phyloP scores from a whole-genome alignment of 805 yeast genomes.

The Debaryomyces maramus region DNA sequence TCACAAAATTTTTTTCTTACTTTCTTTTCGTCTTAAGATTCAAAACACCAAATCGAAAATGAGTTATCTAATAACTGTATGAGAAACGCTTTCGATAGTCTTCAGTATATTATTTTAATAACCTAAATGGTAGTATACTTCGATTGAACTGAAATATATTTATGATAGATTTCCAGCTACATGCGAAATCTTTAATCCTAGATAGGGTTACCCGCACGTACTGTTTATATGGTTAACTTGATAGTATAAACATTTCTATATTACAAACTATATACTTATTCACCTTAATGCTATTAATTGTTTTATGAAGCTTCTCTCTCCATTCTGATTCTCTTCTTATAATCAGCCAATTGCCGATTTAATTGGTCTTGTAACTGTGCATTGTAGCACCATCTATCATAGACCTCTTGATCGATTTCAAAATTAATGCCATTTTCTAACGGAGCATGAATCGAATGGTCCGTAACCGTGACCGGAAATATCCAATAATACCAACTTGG shows the following conservation, averaged over 20 bases:
- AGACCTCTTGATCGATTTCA: conserved; percentile 44
- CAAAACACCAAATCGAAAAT: too few relatives aligned
- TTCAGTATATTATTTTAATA: too few relatives aligned
- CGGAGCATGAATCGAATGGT: conserved; percentile 15
- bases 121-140: too few relatives aligned
- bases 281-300: not conserved
- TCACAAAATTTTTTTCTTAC: too few relatives aligned
- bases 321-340: conserved; percentile 15
- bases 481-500: conserved; percentile 62
- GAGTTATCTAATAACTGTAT: too few relatives aligned
- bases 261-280: not conserved
- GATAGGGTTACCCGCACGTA: conserved; percentile 5
- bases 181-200: not conserved
- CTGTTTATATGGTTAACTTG: not conserved
- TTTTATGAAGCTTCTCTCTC: conserved; percentile 9
- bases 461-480: conserved; percentile 49
- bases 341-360: conserved; percentile 39
- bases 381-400: conserved; percentile 40
- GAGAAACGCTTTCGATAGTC: too few relatives aligned
- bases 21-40: too few relatives aligned
- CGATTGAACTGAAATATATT: not conserved
- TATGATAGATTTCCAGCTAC: not conserved
- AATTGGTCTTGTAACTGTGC: conserved; percentile 47
- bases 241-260: not conserved
- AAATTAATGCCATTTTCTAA: conserved; percentile 52